phyloP scores from a whole-genome alignment of 1,284 basidiomycete species.

The Pseudomicrostroma phylloplanum region DNA sequence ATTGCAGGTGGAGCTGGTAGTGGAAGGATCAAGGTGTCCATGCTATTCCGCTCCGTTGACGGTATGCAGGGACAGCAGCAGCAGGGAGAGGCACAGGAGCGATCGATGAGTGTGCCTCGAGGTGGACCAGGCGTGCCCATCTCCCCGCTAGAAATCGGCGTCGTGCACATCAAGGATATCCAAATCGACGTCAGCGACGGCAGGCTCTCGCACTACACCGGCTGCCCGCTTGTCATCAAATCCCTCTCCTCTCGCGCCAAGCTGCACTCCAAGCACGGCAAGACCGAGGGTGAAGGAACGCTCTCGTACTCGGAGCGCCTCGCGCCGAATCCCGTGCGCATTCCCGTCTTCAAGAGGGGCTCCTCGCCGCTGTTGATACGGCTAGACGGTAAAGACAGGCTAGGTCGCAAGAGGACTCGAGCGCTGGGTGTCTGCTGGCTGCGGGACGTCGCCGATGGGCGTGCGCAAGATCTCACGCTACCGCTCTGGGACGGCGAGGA shows the following conservation, averaged over 20 bases:
- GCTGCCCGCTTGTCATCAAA: not conserved
- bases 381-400: not conserved
- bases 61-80: not conserved
- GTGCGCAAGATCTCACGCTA: not conserved
- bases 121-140: not conserved
- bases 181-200: not conserved
- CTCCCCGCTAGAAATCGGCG: not conserved
- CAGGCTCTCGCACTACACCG: not conserved
- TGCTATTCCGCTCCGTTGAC: conserved; percentile 8
- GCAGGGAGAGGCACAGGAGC: not conserved
- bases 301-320: not conserved
- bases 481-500: not conserved
- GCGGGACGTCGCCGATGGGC: not conserved
- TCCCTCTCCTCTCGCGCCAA: not conserved
- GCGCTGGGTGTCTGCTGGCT: not conserved
- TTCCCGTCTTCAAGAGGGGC: not conserved
- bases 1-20: conserved; percentile 8
- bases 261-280: not conserved
- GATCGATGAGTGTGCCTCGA: not conserved
- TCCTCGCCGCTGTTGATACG: not conserved
- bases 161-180: not conserved
- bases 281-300: not conserved
- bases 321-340: not conserved
- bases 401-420: not conserved
- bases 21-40: conserved; percentile 4